A percentile compares a stretch with the other conserved stretches of the same genome.
Evolutionary conservation across 164 flowering plant species (phyloP).

Genomic region (Berberis thunbergii): DNA sequence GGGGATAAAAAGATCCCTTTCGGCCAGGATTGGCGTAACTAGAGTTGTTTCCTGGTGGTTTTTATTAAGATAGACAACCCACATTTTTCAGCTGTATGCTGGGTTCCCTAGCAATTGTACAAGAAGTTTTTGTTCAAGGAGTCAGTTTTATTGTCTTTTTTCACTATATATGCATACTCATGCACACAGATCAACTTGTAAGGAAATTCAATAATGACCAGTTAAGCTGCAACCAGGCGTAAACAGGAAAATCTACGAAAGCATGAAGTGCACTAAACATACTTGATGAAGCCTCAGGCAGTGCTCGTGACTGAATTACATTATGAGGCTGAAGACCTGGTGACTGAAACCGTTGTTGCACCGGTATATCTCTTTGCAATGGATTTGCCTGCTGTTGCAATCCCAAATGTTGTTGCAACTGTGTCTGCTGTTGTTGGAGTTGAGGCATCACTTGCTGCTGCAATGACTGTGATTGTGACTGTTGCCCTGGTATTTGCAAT

Average conservation of each 20-base stretch:
- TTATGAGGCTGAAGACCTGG: slow-evolving; percentile 51
- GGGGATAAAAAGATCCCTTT: too few relatives aligned
- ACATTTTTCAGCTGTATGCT: too few relatives aligned
- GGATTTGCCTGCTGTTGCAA: slow-evolving; percentile 60
- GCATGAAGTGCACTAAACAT: slow-evolving; percentile 16
- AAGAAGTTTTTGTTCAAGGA: too few relatives aligned
- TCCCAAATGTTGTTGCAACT: slow-evolving; percentile 30
- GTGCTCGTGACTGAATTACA: slow-evolving; percentile 53
- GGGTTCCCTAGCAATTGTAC: too few relatives aligned
- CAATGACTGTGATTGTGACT: slow-evolving; percentile 41
- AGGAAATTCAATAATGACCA: neutral
- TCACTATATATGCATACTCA: too few relatives aligned
- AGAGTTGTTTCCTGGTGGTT: too few relatives aligned
- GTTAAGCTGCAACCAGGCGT: neutral
- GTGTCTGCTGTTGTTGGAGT: slow-evolving; percentile 52
- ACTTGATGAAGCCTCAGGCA: slow-evolving; percentile 73
- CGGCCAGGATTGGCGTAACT: too few relatives aligned
- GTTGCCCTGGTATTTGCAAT: slow-evolving; percentile 57
- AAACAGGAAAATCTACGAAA: neutral
- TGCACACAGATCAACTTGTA: neutral
- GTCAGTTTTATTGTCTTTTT: too few relatives aligned
- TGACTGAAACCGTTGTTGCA: slow-evolving; percentile 60
- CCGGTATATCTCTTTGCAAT: slow-evolving; percentile 39
- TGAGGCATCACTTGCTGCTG: slow-evolving; percentile 65
- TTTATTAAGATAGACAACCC: too few relatives aligned